These are phyloP conservation scores for Cytidiella melzeri DNA, from an alignment of 768 basidiomycete species.

Conservation along the genomic window DNA sequence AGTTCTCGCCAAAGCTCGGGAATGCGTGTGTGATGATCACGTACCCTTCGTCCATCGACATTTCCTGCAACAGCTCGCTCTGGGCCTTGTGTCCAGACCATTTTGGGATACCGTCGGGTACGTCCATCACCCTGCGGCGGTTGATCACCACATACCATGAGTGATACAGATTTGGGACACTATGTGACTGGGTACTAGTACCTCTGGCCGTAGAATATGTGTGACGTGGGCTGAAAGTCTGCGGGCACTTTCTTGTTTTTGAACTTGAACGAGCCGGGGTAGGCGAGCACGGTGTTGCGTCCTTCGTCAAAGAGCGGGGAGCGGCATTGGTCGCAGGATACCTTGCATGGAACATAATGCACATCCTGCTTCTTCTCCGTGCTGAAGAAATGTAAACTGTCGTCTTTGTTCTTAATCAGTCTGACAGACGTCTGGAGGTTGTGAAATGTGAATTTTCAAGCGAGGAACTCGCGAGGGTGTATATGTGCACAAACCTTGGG, in stretches of 20 bases:
- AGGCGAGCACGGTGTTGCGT: constrained; percentile 26
- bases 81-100: constrained; percentile 26
- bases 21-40: neutral
- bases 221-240: constrained; percentile 25
- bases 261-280: constrained; percentile 26
- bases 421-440: constrained; percentile 24
- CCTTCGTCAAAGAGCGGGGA: constrained; percentile 30
- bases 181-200: too few species aligned
- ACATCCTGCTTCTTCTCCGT: constrained; percentile 16
- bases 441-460: neutral
- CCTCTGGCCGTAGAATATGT: constrained; percentile 26
- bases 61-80: constrained; percentile 22
- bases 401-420: constrained; percentile 22
- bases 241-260: constrained; percentile 18
- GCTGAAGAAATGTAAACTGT: constrained; percentile 28
- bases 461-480: neutral
- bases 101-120: constrained; percentile 25
- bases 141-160: too few species aligned
- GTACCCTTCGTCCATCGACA: constrained; percentile 20
- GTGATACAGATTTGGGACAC: too few species aligned
- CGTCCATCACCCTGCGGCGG: constrained; percentile 22
- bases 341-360: constrained; percentile 29
- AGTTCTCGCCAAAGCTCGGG: neutral
- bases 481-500: constrained; percentile 19
- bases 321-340: constrained; percentile 27